Evolutionary conservation across 139 green algal species (phyloP).

Genomic region (Raphidocelis subcapitata): DNA sequence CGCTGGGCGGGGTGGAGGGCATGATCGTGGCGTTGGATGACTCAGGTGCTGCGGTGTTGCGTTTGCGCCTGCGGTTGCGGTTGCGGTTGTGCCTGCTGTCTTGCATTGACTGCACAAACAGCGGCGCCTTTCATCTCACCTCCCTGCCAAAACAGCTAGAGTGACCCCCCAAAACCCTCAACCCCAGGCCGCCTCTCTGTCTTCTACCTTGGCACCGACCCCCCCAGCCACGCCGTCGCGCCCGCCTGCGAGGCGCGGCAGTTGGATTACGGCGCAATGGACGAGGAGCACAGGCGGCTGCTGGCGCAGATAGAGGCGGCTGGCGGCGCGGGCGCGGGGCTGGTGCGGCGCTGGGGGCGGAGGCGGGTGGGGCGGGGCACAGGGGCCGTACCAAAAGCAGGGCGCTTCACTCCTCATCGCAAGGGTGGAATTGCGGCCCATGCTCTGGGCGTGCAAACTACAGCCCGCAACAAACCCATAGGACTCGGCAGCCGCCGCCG

Average conservation of each 20-base stretch:
- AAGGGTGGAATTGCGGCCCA: too few species aligned
- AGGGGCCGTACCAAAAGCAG: too few species aligned
- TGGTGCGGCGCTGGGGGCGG: neutral
- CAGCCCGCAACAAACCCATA: too few species aligned
- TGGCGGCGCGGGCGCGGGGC: slow-evolving; percentile 20
- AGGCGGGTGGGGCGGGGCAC: too few species aligned
- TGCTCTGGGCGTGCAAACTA: too few species aligned
- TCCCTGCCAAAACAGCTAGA: too few species aligned
- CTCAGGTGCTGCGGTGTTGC: slow-evolving; percentile 28
- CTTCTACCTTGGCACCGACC: slow-evolving; percentile 62
- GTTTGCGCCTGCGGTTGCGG: too few species aligned
- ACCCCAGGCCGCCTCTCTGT: slow-evolving; percentile 34
- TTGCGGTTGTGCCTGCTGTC: too few species aligned
- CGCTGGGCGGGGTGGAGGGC: slow-evolving; percentile 38
- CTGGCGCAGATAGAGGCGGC: slow-evolving; percentile 54
- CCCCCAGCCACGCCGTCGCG: slow-evolving; percentile 21
- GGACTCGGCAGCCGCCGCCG: slow-evolving; percentile 3
- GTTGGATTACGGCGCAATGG: slow-evolving; percentile 71
- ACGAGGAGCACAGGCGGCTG: slow-evolving; percentile 53
- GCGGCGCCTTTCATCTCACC: too few species aligned
- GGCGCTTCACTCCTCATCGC: too few species aligned
- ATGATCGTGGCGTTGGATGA: slow-evolving; percentile 52
- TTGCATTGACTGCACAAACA: too few species aligned
- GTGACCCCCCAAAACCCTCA: neutral
- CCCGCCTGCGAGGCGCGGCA: slow-evolving; percentile 27